Evolutionary conservation across 78 protist genomes (phyloP), one percentile per base, ranked within the genome.

Genomic region (Speleostelium caveatum): DNA sequence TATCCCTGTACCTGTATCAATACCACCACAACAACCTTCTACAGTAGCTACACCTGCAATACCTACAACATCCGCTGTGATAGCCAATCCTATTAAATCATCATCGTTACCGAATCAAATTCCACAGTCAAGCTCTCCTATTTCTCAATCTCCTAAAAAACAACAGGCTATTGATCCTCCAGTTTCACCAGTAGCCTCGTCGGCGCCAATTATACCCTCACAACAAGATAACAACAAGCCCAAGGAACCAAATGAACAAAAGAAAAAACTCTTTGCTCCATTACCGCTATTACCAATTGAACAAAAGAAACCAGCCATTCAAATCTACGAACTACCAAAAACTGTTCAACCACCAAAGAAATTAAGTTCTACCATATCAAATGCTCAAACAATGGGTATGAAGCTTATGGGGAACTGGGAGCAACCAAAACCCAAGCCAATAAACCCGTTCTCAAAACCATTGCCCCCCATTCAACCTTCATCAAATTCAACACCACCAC

Each of bases 401-500:
- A 45, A 45, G 53, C 10, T 45, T 14, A 45, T 45, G 53, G 53
- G 6, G 6, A 45, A 45, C 10, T 14, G n/a, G 6, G n/a, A n/a
- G n/a, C 53, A 6, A 45, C 10, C 10, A 45, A 6, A 6, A 14
- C 53, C 53, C 6, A 45, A 45, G 10, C 53, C 53, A 45, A 45
- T 14, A 10, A 58, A 69, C 30, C 32, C 30, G 26, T 69, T 69
- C 19, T 38, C 61, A n/a, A 72, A 72, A 6, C 78, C 78, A 32
- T 53, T 72, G n/a, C n/a, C n/a, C n/a, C n/a, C n/a, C n/a, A n/a
- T n/a, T n/a, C n/a, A n/a, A n/a, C n/a, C n/a, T n/a, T n/a, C n/a
- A n/a, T n/a, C n/a, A n/a, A n/a, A n/a, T 39, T n/a, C 55, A 39
- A 67, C 42, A 30, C 68, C 2, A 56, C 68, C 2, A 61, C 68